Evolutionary conservation across 352 stramenopile genomes (phyloP), one percentile per base, ranked within the genome.

Genomic region (Globisporangium paddicum): DNA sequence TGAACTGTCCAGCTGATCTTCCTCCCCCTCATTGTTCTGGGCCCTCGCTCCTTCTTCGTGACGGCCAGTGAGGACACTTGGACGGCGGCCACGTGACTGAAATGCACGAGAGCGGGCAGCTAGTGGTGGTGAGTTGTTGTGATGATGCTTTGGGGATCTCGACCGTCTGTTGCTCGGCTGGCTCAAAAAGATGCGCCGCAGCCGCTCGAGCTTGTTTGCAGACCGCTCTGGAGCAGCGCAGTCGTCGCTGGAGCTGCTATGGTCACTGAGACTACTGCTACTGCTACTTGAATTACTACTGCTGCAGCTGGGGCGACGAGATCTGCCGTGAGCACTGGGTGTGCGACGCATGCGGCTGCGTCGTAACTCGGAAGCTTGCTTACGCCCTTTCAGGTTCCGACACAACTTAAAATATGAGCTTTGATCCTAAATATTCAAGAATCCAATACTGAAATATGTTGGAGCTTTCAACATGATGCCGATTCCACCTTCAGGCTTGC

Each of bases 171-270:
- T 67, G 23, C 35, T 66, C 44, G 75, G 76, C n/a, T 71, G 72
- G 44, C 74, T 90, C 30, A 90, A 64, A 58, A 88, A 90, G 54
- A 90, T 90, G 48, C 79, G 79, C 11, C 79, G 72, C 38, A 90
- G 63, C 6, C 79, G 71, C 32, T 74, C 62, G 42, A 90, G 71
- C 32, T 86, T 86, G 19, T 63, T 60, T 16, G 59, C 41, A 49
- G 76, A 68, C 59, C 16, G 63, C 42, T 53, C 14, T 68, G 46
- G 44, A 77, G 42, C 9, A 34, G 53, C 13, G 64, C 32, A 48
- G 18, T 41, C 48, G 13, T 69, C 67, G 21, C 18, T 35, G 1
- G 68, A 53, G 41, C 52, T 51, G 19, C 13, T n/a, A n/a, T n/a
- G n/a, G 13, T 69, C 67, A 25, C 18, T 35, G 1, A 66, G 50